These are phyloP conservation scores for Barbatosphaeria neglecta DNA, from an alignment of 495 filamentous ascomycete species.

Conservation along the genomic window DNA sequence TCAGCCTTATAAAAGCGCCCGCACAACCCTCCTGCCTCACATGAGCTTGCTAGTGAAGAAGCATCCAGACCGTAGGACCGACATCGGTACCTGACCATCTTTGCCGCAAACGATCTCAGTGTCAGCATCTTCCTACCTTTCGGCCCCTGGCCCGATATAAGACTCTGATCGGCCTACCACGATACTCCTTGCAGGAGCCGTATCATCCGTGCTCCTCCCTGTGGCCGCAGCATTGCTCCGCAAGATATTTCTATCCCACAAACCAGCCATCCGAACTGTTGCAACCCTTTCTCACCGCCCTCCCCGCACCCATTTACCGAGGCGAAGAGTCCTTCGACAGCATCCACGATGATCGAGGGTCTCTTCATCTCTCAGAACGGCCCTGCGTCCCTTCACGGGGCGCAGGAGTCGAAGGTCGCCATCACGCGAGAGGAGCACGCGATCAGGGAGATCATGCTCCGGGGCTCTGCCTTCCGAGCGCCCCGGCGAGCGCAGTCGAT, in stretches of 20 bases:
- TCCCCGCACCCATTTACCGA: too few species aligned
- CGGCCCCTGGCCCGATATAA: neutral
- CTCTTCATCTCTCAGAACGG: conserved; percentile 5
- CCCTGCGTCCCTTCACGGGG: conserved; percentile 4
- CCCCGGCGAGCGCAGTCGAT: conserved; percentile 23
- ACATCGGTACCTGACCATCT: conserved; percentile 15
- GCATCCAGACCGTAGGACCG: conserved; percentile 5
- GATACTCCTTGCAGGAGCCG: too few species aligned
- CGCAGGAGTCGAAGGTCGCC: conserved; percentile 3
- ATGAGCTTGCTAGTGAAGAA: conserved; percentile 29
- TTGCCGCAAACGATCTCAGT: too few species aligned
- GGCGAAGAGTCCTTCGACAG: neutral
- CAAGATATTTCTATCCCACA: too few species aligned
- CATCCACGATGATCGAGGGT: conserved; percentile 16
- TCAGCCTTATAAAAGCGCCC: neutral
- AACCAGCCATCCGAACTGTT: too few species aligned
- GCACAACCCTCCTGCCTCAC: conserved; percentile 4
- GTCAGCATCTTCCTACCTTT: too few species aligned
- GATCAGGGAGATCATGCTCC: conserved; percentile 9
- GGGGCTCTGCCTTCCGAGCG: conserved; percentile 6
- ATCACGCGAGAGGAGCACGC: conserved; percentile 18
- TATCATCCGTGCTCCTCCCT: too few species aligned
- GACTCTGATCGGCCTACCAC: too few species aligned
- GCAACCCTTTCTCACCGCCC: too few species aligned
- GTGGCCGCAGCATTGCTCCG: too few species aligned